Evolutionary conservation across 2,329 filamentous ascomycete genomes (phyloP), one percentile per base, ranked within the genome.

Genomic region (Penicillium sp.): DNA sequence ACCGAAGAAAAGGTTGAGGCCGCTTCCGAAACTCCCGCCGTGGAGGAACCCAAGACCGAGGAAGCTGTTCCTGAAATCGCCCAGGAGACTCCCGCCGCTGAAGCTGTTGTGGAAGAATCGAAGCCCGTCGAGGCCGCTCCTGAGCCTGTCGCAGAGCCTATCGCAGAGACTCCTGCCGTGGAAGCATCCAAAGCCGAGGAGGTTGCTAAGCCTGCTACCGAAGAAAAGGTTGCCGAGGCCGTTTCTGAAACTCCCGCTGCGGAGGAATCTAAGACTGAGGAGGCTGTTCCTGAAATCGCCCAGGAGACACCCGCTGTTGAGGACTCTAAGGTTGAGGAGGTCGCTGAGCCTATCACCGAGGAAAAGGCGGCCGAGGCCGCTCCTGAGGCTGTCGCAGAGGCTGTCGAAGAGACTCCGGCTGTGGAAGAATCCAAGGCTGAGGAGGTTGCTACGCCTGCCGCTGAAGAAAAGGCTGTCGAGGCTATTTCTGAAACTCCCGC

Each of bases 81-180:
- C 5, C 57, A 33, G 27, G 27, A 27, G 7, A 27, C 27, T 6
- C 31, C 31, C 12, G 31, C 12, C 12, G 5, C 31, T 17, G 50
- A 56, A 39, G 10, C 64, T 17, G 35, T 53, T 33, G 35, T 47
- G 12, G 61, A 64, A 35, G 29, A 42, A 44, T 27, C 36, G 7
- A 45, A 39, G 19, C 23, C 17, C 2, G 15, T 15, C 1, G 39
- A 55, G 27, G 49, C 53, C 23, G n/a, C 53, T 15, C 47, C 65
- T 42, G 55, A 58, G 9, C 36, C 44, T 13, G 27, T 23, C 10
- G 33, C 54, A 59, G 35, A 31, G 27, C 8, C 27, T 29, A 7
- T 29, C 9, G 27, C 12, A 1, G 29, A 19, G 42, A 42, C 48
- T 15, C 48, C 48, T 4, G 41, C 31, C 19, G 36, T 19, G 2